Evolutionary conservation across 2,329 filamentous ascomycete genomes (phyloP).

Genomic region (Neofusicoccum cordaticola): DNA sequence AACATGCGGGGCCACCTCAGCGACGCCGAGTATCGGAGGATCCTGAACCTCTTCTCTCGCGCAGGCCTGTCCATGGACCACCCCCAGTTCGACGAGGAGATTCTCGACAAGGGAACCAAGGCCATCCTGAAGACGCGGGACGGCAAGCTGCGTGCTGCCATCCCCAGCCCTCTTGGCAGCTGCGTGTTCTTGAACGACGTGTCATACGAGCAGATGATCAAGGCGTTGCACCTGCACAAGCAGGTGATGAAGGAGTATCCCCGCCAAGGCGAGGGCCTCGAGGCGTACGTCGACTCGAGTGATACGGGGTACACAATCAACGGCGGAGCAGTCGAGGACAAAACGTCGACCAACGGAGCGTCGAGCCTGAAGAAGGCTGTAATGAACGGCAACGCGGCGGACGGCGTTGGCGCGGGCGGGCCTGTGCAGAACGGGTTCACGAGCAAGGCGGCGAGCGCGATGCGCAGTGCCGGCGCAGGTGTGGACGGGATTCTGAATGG

Average conservation of each 20-base stretch:
- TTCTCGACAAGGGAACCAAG: conserved; percentile 63
- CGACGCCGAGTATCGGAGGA: conserved; percentile 58
- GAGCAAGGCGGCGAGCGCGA: conserved; percentile 13
- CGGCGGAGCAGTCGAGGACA: conserved; percentile 36
- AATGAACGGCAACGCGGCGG: conserved; percentile 25
- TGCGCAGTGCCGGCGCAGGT: conserved; percentile 25
- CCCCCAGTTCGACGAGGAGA: conserved; percentile 61
- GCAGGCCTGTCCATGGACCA: conserved; percentile 72
- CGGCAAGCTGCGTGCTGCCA: conserved; percentile 64
- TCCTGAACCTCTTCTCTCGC: conserved; percentile 67
- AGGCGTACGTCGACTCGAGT: conserved; percentile 66
- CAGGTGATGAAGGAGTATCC: conserved; percentile 61
- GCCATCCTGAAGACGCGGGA: conserved; percentile 72
- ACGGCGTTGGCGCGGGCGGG: conserved; percentile 17
- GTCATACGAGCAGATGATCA: conserved; percentile 58
- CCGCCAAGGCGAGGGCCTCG: conserved; percentile 62
- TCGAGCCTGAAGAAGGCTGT: conserved; percentile 24
- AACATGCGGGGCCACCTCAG: conserved; percentile 60
- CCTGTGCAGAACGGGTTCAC: conserved; percentile 13
- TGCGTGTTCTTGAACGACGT: conserved; percentile 70
- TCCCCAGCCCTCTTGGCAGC: conserved; percentile 64
- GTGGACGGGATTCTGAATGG: conserved; percentile 23
- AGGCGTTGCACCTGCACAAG: conserved; percentile 63
- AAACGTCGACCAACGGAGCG: conserved; percentile 20
- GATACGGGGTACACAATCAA: conserved; percentile 63